phyloP scores from a whole-genome alignment of 805 yeast genomes.

The Lachancea nothofagi region DNA sequence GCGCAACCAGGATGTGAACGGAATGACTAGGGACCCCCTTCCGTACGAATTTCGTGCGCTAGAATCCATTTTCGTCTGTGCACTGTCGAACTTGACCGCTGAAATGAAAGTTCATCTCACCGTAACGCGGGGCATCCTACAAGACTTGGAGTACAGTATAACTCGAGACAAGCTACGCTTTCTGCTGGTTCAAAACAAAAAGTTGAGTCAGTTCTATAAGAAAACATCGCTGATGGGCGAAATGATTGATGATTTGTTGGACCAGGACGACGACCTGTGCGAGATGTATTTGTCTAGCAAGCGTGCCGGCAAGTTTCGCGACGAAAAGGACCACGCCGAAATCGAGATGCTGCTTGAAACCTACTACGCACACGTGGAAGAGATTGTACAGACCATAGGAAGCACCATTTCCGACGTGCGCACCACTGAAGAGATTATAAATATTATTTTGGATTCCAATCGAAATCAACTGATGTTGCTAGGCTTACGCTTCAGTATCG shows the following conservation, averaged over 20 bases:
- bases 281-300: constrained; percentile 73
- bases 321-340: constrained; percentile 69
- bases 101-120: constrained; percentile 84
- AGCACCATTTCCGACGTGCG: constrained; percentile 73
- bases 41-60: constrained; percentile 90
- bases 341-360: constrained; percentile 87
- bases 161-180: constrained; percentile 75
- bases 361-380: constrained; percentile 86
- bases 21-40: constrained; percentile 34
- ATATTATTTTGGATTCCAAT: constrained; percentile 87
- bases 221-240: constrained; percentile 79
- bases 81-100: constrained; percentile 68
- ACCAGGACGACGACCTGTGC: constrained; percentile 81
- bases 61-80: constrained; percentile 80
- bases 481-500: constrained; percentile 77
- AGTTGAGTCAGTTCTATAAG: constrained; percentile 75
- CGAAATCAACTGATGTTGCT: constrained; percentile 88
- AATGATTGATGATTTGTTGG: constrained; percentile 76
- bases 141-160: constrained; percentile 75
- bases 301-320: constrained; percentile 40
- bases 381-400: constrained; percentile 85
- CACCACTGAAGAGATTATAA: constrained; percentile 92
- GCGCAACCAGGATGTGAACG: constrained; percentile 19
- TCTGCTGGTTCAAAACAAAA: constrained; percentile 77
- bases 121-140: constrained; percentile 64